A percentile compares a stretch with the other conserved stretches of the same genome.
Conservation (phyloP, 371 early-diverging fungal genomes). For the Apophysomyces elegans region DNA sequence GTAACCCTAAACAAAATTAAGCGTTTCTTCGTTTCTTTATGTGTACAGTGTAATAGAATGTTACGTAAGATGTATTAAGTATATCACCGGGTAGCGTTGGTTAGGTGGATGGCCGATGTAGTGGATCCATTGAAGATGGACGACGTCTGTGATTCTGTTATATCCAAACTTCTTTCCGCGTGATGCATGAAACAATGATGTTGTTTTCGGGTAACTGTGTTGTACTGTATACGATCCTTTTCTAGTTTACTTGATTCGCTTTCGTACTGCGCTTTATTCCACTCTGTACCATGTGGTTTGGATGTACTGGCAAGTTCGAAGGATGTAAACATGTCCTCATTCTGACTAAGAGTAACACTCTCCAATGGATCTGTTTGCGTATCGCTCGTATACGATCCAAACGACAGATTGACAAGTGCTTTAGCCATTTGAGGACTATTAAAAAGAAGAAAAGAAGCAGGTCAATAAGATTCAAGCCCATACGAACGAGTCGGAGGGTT, state of each 20-base stretch:
- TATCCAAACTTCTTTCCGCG: background rate
- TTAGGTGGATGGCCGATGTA: background rate
- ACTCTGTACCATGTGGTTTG: background rate
- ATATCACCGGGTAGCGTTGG: background rate
- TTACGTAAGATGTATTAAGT: background rate
- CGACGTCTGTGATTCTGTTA: background rate
- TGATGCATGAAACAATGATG: conserved; percentile 17
- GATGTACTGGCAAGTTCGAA: background rate
- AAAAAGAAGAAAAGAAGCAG: background rate
- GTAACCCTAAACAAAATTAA: too few relatives aligned
- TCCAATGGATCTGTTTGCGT: conserved; percentile 12
- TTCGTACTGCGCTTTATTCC: background rate
- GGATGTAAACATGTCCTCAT: background rate
- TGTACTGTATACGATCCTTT: conserved; percentile 35
- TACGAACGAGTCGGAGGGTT: too few relatives aligned
- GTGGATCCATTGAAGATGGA: background rate
- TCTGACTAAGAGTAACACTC: background rate
- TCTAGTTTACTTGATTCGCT: conserved; percentile 15
- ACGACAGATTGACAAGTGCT: conserved; percentile 12
- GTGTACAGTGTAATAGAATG: too few relatives aligned
- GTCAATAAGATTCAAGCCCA: background rate
- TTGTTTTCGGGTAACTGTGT: conserved; percentile 32
- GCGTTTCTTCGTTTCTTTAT: too few relatives aligned
- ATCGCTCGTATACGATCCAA: conserved; percentile 3
- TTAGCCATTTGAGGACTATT: conserved; percentile 26